phyloP scores from a whole-genome alignment of 148 eudicot species.

The Fagopyrum esculentum region DNA sequence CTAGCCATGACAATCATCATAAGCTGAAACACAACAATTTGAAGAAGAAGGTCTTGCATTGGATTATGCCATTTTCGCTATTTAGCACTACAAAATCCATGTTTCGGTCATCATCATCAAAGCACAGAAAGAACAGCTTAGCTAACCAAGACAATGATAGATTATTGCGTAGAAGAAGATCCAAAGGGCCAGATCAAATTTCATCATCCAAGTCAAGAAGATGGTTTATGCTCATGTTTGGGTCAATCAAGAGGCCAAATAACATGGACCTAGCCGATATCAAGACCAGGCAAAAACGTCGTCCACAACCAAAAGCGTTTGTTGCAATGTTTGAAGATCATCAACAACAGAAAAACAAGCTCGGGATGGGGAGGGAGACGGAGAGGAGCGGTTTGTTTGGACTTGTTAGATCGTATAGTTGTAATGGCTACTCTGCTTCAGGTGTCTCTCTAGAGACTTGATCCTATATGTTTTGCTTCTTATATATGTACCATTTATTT shows the following conservation, averaged over 20 bases:
- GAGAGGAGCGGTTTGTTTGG: neutral
- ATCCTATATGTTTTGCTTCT: neutral
- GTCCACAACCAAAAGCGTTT: neutral
- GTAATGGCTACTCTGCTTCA: neutral
- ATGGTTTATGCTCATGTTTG: conserved; percentile 3
- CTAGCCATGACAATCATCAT: neutral
- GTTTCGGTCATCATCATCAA: conserved; percentile 3
- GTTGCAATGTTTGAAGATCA: conserved; percentile 9
- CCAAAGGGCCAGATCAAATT: neutral
- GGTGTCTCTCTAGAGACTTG: neutral
- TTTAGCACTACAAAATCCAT: neutral
- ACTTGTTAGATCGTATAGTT: conserved; percentile 3
- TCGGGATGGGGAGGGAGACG: neutral
- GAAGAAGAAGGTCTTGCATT: conserved; percentile 6
- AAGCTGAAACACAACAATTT: neutral
- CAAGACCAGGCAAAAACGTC: conserved; percentile 2
- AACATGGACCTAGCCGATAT: conserved; percentile 8
- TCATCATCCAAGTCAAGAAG: neutral
- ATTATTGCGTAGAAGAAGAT: neutral
- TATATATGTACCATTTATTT: no score
- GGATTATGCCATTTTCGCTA: neutral
- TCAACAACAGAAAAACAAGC: neutral
- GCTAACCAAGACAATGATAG: neutral
- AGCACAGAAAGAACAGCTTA: neutral
- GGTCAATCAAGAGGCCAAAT: neutral